Conservation (phyloP, 2,329 filamentous ascomycete genomes). For the Raffaelea albimanens region DNA sequence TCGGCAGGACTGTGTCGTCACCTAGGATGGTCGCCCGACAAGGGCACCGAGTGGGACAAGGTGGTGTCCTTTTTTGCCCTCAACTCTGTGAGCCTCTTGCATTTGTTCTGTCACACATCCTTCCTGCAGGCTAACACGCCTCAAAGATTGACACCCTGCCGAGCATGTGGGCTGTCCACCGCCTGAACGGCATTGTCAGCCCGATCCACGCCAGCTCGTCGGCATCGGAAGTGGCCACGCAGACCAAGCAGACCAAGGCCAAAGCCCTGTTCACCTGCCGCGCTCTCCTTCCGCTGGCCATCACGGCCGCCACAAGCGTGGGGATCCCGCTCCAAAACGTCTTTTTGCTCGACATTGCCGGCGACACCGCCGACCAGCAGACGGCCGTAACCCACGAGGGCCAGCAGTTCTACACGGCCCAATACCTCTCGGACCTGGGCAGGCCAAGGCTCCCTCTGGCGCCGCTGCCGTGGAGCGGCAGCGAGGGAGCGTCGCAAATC, state of each 20-base stretch:
- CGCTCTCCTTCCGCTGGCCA: constrained; percentile 49
- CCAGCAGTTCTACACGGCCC: no score
- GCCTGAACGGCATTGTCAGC: constrained; percentile 49
- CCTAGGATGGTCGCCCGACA: constrained; percentile 57
- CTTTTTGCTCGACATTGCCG: constrained; percentile 54
- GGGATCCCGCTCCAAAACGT: constrained; percentile 52
- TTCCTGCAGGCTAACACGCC: no score
- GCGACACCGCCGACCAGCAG: constrained; percentile 24
- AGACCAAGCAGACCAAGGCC: constrained; percentile 53
- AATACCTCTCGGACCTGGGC: no score
- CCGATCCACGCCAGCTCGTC: constrained; percentile 65
- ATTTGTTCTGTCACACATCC: not conserved
- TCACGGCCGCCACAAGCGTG: constrained; percentile 51
- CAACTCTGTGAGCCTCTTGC: constrained; percentile 43
- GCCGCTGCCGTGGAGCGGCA: constrained; percentile 40
- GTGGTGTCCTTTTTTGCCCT: constrained; percentile 60
- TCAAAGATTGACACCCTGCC: constrained; percentile 50
- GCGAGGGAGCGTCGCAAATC: constrained; percentile 46
- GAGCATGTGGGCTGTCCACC: constrained; percentile 41
- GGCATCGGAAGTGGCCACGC: constrained; percentile 54
- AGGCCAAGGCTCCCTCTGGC: constrained; percentile 22
- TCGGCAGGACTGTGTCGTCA: constrained; percentile 44
- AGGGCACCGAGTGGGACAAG: constrained; percentile 67
- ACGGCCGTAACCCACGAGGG: constrained; percentile 27
- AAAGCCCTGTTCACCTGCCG: constrained; percentile 60